Base-by-base conservation (phyloP, 371 early-diverging fungal species). In the Rhizomucor pusillus region DNA sequence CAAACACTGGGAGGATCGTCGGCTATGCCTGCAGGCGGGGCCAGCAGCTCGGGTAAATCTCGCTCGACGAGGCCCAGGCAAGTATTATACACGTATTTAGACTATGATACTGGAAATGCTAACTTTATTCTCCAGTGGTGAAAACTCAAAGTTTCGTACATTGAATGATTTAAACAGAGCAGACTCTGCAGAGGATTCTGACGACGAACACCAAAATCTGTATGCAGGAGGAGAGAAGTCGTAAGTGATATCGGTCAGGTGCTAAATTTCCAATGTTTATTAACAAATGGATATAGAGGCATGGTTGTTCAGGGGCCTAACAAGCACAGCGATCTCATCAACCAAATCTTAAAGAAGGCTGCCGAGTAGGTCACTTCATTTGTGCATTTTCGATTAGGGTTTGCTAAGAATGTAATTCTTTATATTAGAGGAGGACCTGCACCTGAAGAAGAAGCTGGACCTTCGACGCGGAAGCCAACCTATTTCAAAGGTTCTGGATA, bases 161-260 rank as follows among this genome's bases (percentile, higher is more conserved):
- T 67, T 90, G 43, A 78, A 76, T 11, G 84, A 85, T 58, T 48
- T 88, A 65, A 43, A 57, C 50, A 48, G 59, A 24, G 66, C 54
- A 14, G 66, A 71, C 24, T 62, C 71, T 20, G 66, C 75, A 14
- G 77, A 81, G n/a, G 79, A 75, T 2, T 79, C 81, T 5, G 77
- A 81, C 12, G 75, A 90, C 18, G 87, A 86, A 22, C 75, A 62
- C 29, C 82, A 92, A 62, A 87, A 87, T 57, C 84, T 80, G 33
- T 93, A 86, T 73, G 87, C 92, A 18, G 94, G 94, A 12, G 94
- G 94, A 24, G 94, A 92, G 65, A 89, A 88, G 72, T 89, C 89
- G 86, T 90, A 74, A 35, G 86, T 74, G 9, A 29, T 14, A 10
- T 23, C 13, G 14, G 11, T 24, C 35, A 11, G 24, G 18, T 5